Evolutionary conservation across 1,139 yeast genomes (phyloP), one percentile per base, ranked within the genome.

Genomic region (Yamadazyma atmosphaerica): DNA sequence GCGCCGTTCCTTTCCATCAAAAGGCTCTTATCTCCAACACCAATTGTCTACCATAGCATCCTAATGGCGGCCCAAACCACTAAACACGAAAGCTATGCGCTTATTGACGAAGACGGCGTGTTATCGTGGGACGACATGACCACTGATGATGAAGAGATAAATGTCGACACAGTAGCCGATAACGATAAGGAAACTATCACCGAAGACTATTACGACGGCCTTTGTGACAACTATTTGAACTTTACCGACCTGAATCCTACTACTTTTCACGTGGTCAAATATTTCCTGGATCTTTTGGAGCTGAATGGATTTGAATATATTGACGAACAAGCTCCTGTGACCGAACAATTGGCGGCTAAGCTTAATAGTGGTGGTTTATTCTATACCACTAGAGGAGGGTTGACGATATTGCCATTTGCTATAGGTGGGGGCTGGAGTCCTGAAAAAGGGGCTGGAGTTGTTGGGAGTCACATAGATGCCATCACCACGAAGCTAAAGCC

Each of bases 241-340:
- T 82, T 81, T 61, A 79, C 85, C 34, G 73, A 74, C 49, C 55
- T 65, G 24, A 75, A 72, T 49, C 88, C 88, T 32, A 81, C 87
- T 13, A 77, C 79, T 18, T 80, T 63, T 60, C 87, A 81, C 51
- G 83, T 75, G 17, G 75, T 79, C 9, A 50, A 65, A 14, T 62
- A 66, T 50, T 73, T 79, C 46, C 51, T 70, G 35, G 50, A 61
- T 17, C 50, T 68, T 33, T 60, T 82, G 37, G 65, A 65, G 32
- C 55, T 61, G 1, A 68, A 73, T 32, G 86, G 86, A 2, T 82
- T 81, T 56, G 58, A 51, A 16, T 79, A 73, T 52, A 46, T 81
- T 15, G 63, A 76, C 24, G 86, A 81, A 51, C 73, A 68, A 51
- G 62, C 62, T 22, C 58, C 67, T 4, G 37, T 54, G 10, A 49